A percentile compares a stretch with the other conserved stretches of the same genome.
These are phyloP conservation scores for Lycium barbarum DNA, from an alignment of 257 asterid species.

Conservation along the genomic window DNA sequence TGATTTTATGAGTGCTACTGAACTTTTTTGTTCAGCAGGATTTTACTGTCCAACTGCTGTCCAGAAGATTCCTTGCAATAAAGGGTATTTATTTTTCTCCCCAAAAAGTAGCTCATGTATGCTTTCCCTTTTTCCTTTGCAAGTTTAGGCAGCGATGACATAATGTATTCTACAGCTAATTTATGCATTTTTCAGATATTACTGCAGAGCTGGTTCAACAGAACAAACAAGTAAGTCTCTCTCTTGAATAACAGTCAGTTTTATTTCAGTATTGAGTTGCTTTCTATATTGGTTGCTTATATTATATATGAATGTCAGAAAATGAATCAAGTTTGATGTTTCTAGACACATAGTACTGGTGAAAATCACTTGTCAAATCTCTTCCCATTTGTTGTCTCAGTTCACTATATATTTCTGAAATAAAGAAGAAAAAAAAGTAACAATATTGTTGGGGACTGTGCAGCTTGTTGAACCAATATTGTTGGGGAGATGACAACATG, in stretches of 20 bases:
- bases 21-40: slow-evolving; percentile 84
- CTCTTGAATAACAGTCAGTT: slow-evolving; percentile 7
- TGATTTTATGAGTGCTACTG: slow-evolving; percentile 60
- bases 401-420: background rate
- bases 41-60: slow-evolving; percentile 76
- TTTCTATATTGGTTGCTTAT: background rate
- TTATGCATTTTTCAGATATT: slow-evolving; percentile 55
- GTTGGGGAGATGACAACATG: too few species aligned
- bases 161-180: background rate
- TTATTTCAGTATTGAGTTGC: background rate
- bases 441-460: background rate
- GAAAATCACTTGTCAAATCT: background rate
- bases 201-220: slow-evolving; percentile 74
- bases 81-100: slow-evolving; percentile 63
- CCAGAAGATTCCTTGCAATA: slow-evolving; percentile 60
- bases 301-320: background rate
- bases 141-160: slow-evolving; percentile 12
- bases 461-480: background rate
- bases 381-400: slow-evolving; percentile 19
- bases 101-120: slow-evolving; percentile 26
- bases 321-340: slow-evolving; percentile 3
- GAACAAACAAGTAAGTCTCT: slow-evolving; percentile 57
- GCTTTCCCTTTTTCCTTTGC: background rate
- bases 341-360: background rate
- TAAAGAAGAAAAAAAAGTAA: background rate